Base-by-base conservation (phyloP, 2,329 filamentous ascomycete genomes). In the Didymella segeticola region DNA sequence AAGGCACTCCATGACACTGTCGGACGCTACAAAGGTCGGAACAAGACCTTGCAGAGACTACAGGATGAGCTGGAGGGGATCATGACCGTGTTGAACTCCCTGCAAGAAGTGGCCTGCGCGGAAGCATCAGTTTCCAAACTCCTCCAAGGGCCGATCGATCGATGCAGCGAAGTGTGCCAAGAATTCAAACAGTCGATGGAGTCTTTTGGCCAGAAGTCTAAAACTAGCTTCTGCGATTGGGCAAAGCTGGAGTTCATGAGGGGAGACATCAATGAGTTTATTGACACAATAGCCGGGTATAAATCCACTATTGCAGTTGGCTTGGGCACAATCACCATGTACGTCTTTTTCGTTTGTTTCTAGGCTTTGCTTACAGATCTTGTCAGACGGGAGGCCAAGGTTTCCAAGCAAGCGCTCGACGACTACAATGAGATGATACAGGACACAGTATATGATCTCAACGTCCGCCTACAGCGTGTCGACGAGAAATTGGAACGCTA, bases 361-460 rank as follows among this genome's bases (percentile, higher is more conserved):
- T n/a, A n/a, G n/a, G n/a, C n/a, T n/a, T n/a, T n/a, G n/a, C n/a
- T n/a, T n/a, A n/a, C n/a, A n/a, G n/a, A n/a, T n/a, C n/a, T n/a
- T n/a, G n/a, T 53, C 12, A 53, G 50, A 37, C 43, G 39, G 2
- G 33, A 25, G 19, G 52, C 46, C 33, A 55, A 55, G 22, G 46
- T 55, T 3, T 55, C 52, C 17, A 31, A 50, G 34, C 3, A 55
- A 30, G 39, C 39, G 5, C 34, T 49, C 1, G 8, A 46, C 4
- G 52, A 55, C 6, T 55, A 55, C n/a, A 55, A 55, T 20, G 52
- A 55, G 19, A 49, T 55, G 52, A 42, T 55, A 7, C 45, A 50
- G 29, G 17, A 50, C 39, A 55, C 52, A 4, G 29, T 45, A 14
- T 19, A 55, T 42, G 41, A 45, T 17, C 52, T 55, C 26, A 48